Base-by-base conservation (phyloP, 192 early-diverging fungal genomes). In the Umbelopsis sp. region DNA sequence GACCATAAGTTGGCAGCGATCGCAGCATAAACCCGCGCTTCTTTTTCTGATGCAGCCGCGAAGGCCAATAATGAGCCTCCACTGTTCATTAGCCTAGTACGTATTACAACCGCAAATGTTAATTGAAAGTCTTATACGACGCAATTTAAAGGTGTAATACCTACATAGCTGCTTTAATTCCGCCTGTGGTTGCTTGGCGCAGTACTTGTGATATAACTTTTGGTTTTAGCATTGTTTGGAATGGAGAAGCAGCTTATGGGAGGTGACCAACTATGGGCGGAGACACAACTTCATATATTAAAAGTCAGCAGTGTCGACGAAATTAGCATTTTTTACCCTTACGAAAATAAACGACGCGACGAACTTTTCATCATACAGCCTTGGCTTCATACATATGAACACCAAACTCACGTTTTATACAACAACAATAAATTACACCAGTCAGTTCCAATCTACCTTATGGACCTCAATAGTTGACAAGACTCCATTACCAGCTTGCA, bases 171-270 rank as follows among this genome's bases (percentile, higher is more conserved):
- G 85, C 82, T 36, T 81, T 81, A 14, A 86, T 77, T 7, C 85
- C 85, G 71, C 84, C 82, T 50, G 82, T 82, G 6, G 85, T 80
- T 25, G 84, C 80, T 69, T 88, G 87, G 66, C 77, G 76, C 26
- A 88, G 80, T 36, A 88, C 87, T 68, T 86, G 87, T 54, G 84
- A 82, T 65, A 88, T 84, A n/a, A 84, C 76, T 73, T 86, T 88
- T 70, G 87, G 87, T 72, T 86, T 88, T 29, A 88, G 79, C 87
- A 88, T 88, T 16, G 12, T 41, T 25, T 16, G 29, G 50, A 10
- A 53, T 20, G 34, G 32, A 53, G 32, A 25, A 45, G 43, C 16
- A 12, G 16, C 17, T 20, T 14, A 14, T 62, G 24, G 47, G 5
- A 49, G n/a, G n/a, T n/a, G n/a, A n/a, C n/a, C n/a, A n/a, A n/a